Evolutionary conservation across 2,329 filamentous ascomycete species (phyloP).

Genomic region (Xylaria sp.): DNA sequence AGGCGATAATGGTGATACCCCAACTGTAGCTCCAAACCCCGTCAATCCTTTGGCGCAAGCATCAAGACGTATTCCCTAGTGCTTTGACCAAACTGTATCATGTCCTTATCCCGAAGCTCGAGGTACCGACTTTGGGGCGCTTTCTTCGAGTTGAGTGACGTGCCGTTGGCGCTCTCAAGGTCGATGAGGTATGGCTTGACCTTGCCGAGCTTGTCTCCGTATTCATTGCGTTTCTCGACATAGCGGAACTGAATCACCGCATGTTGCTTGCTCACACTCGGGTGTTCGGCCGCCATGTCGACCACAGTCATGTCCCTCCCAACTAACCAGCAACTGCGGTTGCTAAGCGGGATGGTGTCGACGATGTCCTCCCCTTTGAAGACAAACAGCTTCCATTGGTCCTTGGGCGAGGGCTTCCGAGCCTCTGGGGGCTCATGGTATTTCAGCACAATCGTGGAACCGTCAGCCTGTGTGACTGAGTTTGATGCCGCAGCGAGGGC

Average conservation of each 20-base stretch:
- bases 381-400: conserved; percentile 89
- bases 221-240: conserved; percentile 85
- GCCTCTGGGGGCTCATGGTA: conserved; percentile 97
- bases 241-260: conserved; percentile 94
- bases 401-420: conserved; percentile 81
- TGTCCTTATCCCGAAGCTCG: conserved; percentile 88
- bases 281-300: conserved; percentile 87
- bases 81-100: conserved; percentile 88
- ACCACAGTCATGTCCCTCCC: conserved; percentile 84
- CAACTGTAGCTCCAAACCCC: conserved; percentile 1
- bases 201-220: conserved; percentile 81
- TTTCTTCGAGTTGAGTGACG: conserved; percentile 78
- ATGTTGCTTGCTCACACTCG: conserved; percentile 94
- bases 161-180: conserved; percentile 93
- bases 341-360: conserved; percentile 81
- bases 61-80: conserved; percentile 96
- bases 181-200: conserved; percentile 93
- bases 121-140: conserved; percentile 83
- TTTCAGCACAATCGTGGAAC: conserved; percentile 83
- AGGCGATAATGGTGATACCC: conserved; percentile 12
- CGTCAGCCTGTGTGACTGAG: conserved; percentile 74
- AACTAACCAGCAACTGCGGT: conserved; percentile 89
- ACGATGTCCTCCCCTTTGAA: conserved; percentile 87
- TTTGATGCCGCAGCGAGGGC: conserved; percentile 90
- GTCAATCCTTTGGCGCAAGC: conserved; percentile 69